Percentiles rank a stretch among this genome's conserved stretches.
Evolutionary conservation across 2,329 filamentous ascomycete genomes (phyloP).

Genomic region (Xylariaceae sp.): DNA sequence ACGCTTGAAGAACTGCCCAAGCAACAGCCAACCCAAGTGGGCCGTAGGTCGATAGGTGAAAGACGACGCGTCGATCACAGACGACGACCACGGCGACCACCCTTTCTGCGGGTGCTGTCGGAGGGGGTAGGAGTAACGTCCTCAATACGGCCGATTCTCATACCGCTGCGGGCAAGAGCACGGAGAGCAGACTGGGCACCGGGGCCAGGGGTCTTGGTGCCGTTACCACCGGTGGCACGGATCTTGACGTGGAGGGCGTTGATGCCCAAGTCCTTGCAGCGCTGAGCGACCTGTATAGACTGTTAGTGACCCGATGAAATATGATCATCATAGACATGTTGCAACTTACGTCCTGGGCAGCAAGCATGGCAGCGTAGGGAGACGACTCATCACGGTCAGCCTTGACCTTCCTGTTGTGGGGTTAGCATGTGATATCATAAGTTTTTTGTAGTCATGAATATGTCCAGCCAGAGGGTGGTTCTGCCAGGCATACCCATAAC

Average conservation of each 20-base stretch:
- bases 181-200: constrained; percentile 99
- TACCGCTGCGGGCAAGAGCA: constrained; percentile 96
- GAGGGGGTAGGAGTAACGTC: constrained; percentile 98
- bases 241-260: constrained; percentile 99
- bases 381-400: constrained; percentile 99
- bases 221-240: constrained; percentile 89
- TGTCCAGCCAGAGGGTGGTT: neutral
- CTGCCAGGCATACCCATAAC: neutral
- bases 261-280: constrained; percentile 67
- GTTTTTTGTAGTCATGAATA: neutral
- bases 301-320: neutral
- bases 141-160: constrained; percentile 99
- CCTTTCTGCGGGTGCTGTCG: constrained; percentile 99
- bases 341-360: constrained; percentile 78
- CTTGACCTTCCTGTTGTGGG: constrained; percentile 80
- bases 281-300: constrained; percentile 51
- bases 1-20: constrained; percentile 32
- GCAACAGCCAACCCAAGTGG: constrained; percentile 26
- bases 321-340: neutral
- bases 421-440: constrained; percentile 1
- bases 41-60: constrained; percentile 28
- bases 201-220: constrained; percentile 99
- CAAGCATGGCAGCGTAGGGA: constrained; percentile 99
- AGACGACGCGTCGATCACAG: constrained; percentile 59
- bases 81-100: constrained; percentile 99